Evolutionary conservation across 192 early-diverging fungal species (phyloP), one percentile per base, ranked within the genome.

Genomic region (Coemansia sp.): DNA sequence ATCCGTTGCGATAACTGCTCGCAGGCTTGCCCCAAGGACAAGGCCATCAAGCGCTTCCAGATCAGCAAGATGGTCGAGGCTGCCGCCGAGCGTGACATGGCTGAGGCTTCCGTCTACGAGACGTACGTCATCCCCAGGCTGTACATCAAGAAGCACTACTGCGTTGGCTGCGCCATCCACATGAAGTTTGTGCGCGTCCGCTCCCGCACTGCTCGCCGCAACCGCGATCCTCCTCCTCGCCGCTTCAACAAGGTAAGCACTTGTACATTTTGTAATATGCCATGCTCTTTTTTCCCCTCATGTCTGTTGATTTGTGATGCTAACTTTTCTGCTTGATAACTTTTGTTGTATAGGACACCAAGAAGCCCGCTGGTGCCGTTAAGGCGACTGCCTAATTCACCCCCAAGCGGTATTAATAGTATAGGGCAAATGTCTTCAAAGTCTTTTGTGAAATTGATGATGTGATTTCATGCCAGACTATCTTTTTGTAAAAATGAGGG

Each of bases 1-100:
- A 93, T 98, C 77, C 92, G 96, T 71, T 98, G 98, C 91, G 92
- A 92, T 84, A 99, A 99, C 95, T 99, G 98, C 86, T 89, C 90
- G 71, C 93, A 96, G 84, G 95, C 93, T 79, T 91, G 92, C 63
- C 94, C 96, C 73, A 95, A 95, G 94, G 98, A 99, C 88, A 99
- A 99, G 93, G 94, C 98, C 75, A 96, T 99, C 89, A 99, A 99
- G 93, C 88, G 98, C 56, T 95, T 97, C 88, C 88, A 91, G 71
- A 90, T 99, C 89, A 91, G 96, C 80, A 96, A 94, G 87, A 99
- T 99, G 96, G 90, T 99, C 62, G 98, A 99, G 87, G 86, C 87
- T 72, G 98, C 98, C 64, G 98, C 95, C 64, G 85, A 94, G 83
- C 91, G 96, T 85, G 98, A 99, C 86, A 90, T 99, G 71, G 83